Conservation (phyloP, 129 eudicot species). For the Erigeron canadensis region DNA sequence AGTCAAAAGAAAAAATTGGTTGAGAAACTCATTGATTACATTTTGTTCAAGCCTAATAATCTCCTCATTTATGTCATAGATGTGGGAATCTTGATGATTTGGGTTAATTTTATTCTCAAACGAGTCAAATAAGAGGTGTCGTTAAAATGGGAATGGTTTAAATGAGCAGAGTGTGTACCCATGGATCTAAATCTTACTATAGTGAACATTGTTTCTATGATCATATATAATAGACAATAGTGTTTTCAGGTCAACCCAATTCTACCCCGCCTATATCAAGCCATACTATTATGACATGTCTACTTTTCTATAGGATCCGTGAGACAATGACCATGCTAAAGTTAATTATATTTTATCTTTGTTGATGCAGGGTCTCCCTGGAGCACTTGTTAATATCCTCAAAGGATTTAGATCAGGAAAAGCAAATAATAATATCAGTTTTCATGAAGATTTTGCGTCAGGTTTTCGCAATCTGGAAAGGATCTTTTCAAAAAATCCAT, state of each 20-base stretch:
- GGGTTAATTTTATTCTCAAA: not conserved
- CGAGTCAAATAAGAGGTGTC: not conserved
- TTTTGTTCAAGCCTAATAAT: not conserved
- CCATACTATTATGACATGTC: not conserved
- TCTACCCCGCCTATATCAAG: not conserved
- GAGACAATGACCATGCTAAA: not conserved
- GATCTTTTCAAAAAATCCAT: slow-evolving; percentile 52
- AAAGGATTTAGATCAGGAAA: slow-evolving; percentile 73
- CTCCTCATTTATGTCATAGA: not conserved
- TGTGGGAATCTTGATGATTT: not conserved
- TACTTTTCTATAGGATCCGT: not conserved
- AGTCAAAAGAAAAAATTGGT: slow-evolving; percentile 71
- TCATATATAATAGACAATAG: not conserved
- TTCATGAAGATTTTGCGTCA: slow-evolving; percentile 30
- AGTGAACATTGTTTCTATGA: not conserved
- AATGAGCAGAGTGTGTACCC: not conserved
- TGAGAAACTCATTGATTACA: not conserved
- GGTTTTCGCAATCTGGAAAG: slow-evolving; percentile 53
- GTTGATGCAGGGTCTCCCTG: slow-evolving; percentile 59
- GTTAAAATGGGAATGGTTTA: not conserved
- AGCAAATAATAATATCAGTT: slow-evolving; percentile 30
- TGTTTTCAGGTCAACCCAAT: not conserved
- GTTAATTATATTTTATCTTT: slow-evolving; percentile 1
- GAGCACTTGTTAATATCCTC: slow-evolving; percentile 71
- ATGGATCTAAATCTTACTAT: not conserved